phyloP scores from a whole-genome alignment of 495 filamentous ascomycete species.

The Talaromyces ruber region DNA sequence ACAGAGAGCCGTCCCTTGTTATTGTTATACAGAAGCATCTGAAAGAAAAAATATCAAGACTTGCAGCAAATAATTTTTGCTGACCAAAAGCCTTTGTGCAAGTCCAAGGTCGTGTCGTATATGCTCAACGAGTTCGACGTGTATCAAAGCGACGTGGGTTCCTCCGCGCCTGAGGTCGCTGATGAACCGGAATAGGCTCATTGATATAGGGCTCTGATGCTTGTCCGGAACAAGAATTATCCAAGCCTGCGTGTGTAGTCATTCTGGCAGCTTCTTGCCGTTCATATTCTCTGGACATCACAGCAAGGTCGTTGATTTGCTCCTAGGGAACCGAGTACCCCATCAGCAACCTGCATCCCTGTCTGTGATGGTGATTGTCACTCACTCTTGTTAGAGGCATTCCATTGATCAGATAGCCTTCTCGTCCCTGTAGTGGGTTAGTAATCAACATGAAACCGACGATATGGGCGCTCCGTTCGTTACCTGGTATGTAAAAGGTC shows the following conservation, averaged over 20 bases:
- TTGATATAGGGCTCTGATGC: slow-evolving; percentile 43
- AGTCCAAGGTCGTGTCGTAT: background rate
- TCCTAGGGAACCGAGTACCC: slow-evolving; percentile 21
- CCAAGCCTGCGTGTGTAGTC: slow-evolving; percentile 20
- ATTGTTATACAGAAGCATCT: background rate
- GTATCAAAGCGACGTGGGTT: slow-evolving; percentile 19
- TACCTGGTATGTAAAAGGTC: slow-evolving; percentile 47
- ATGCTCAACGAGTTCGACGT: slow-evolving; percentile 19
- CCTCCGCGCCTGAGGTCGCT: slow-evolving; percentile 20
- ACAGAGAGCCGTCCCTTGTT: slow-evolving; percentile 2
- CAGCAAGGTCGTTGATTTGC: slow-evolving; percentile 46
- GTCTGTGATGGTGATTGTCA: background rate
- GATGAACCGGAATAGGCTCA: slow-evolving; percentile 35
- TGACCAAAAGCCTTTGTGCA: background rate
- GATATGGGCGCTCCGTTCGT: slow-evolving; percentile 1
- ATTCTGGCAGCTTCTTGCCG: slow-evolving; percentile 42
- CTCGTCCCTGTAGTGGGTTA: slow-evolving; percentile 32
- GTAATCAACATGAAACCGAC: slow-evolving; percentile 3
- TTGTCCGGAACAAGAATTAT: slow-evolving; percentile 20
- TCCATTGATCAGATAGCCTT: slow-evolving; percentile 45
- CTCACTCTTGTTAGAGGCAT: slow-evolving; percentile 43
- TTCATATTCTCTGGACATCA: slow-evolving; percentile 45
- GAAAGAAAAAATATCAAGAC: slow-evolving; percentile 2
- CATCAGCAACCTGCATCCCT: slow-evolving; percentile 3
- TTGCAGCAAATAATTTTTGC: background rate